Evolutionary conservation across 345 rosid genomes (phyloP).

Genomic region (Turnera subulata): DNA sequence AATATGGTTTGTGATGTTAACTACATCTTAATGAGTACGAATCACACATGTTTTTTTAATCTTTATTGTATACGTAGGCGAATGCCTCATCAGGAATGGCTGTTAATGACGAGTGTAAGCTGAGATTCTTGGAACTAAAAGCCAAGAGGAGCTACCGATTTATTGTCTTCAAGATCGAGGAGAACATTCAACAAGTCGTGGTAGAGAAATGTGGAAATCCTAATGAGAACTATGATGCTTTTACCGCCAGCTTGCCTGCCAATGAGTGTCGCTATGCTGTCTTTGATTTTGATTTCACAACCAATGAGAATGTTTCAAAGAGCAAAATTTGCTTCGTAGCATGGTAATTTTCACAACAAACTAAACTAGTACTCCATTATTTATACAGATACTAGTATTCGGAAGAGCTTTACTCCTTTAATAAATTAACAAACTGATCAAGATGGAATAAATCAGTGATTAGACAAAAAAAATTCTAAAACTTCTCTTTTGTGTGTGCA

Average conservation of each 20-base stretch:
- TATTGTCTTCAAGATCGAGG: slow-evolving; percentile 28
- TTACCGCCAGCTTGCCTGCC: slow-evolving; percentile 19
- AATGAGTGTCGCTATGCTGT: slow-evolving; percentile 31
- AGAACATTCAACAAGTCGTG: slow-evolving; percentile 17
- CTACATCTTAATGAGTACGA: no score
- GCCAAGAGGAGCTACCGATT: slow-evolving; percentile 24
- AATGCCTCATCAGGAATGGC: slow-evolving; percentile 27
- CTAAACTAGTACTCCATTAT: no score
- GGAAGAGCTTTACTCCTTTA: no score
- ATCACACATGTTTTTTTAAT: not conserved
- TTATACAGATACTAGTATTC: no score
- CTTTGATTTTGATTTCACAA: slow-evolving; percentile 28
- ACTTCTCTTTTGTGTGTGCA: no score
- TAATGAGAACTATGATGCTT: slow-evolving; percentile 10
- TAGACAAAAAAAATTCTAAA: no score
- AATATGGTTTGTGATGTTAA: no score
- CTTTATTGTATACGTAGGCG: not conserved
- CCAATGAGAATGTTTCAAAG: slow-evolving; percentile 19
- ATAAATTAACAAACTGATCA: no score
- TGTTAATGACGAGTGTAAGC: slow-evolving; percentile 24
- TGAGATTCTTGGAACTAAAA: slow-evolving; percentile 22
- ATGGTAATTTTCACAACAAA: slow-evolving; percentile 10
- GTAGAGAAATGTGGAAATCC: slow-evolving; percentile 19
- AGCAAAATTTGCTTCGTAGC: slow-evolving; percentile 29
- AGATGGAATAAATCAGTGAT: no score